phyloP scores from a whole-genome alignment of 1,139 yeast species.

The Diutina neorugosa region DNA sequence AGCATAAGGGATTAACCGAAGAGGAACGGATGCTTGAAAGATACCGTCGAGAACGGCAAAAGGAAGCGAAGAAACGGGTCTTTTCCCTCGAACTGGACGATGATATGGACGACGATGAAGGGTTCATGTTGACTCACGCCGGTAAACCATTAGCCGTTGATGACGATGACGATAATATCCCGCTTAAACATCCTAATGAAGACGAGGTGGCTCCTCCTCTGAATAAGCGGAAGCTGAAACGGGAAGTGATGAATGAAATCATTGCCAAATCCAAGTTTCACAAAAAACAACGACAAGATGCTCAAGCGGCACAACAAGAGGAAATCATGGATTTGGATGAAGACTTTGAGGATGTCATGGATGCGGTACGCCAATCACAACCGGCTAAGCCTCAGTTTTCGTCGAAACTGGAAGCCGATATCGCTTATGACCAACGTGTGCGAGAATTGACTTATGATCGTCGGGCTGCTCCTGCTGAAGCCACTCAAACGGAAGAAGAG shows the following conservation, averaged over 20 bases:
- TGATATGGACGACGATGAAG: constrained; percentile 30
- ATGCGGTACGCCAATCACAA: constrained; percentile 26
- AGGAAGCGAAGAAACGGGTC: constrained; percentile 35
- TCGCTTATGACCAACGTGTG: constrained; percentile 64
- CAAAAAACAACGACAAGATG: constrained; percentile 78
- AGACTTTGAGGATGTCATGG: constrained; percentile 66
- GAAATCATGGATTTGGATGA: constrained; percentile 69
- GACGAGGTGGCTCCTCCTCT: constrained; percentile 23
- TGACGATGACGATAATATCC: constrained; percentile 27
- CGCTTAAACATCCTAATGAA: constrained; percentile 21
- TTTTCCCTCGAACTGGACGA: constrained; percentile 68
- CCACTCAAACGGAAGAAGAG: constrained; percentile 91
- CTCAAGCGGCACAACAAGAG: constrained; percentile 58
- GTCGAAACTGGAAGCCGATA: constrained; percentile 20
- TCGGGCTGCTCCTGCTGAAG: constrained; percentile 90
- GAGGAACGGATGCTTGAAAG: constrained; percentile 95
- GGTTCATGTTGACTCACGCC: constrained; percentile 56
- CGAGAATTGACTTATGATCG: constrained; percentile 73
- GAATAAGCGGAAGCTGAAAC: constrained; percentile 67
- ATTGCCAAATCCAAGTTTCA: constrained; percentile 89
- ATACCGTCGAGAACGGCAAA: constrained; percentile 78
- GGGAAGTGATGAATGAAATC: constrained; percentile 93
- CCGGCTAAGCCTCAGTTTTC: constrained; percentile 7
- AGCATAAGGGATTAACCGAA: constrained; percentile 52
- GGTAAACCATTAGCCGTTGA: constrained; percentile 56